Conservation (phyloP, 2,329 filamentous ascomycete species). For the Tolypocladium tropicale region DNA sequence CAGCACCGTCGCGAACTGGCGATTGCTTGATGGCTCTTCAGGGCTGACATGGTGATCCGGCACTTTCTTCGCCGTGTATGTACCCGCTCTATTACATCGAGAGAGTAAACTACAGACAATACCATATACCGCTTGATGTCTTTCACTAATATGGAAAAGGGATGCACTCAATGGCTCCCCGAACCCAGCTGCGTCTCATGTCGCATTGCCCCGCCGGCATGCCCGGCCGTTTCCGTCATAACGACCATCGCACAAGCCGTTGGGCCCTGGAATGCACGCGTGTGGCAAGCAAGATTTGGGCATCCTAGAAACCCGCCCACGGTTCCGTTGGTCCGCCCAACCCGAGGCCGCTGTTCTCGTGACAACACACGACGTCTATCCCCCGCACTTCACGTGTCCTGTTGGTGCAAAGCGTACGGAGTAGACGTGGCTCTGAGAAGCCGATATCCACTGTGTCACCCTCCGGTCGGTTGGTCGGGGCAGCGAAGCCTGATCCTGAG, state of each 20-base stretch:
- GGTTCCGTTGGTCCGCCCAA: neutral
- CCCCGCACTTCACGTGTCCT: neutral
- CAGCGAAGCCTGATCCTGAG: neutral
- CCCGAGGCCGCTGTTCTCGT: neutral
- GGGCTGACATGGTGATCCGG: too few species aligned
- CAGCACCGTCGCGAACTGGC: too few species aligned
- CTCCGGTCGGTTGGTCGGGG: neutral
- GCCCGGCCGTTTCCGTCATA: neutral
- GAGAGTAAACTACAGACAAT: too few species aligned
- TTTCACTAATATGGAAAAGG: too few species aligned
- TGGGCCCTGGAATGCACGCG: neutral
- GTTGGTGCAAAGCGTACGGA: neutral
- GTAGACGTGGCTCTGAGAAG: neutral
- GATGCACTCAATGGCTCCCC: too few species aligned
- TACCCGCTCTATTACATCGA: too few species aligned
- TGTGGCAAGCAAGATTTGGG: neutral
- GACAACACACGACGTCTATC: neutral
- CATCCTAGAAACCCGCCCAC: neutral
- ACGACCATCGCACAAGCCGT: neutral
- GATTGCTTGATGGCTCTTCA: too few species aligned
- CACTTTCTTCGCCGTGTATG: too few species aligned
- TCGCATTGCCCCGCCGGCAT: neutral
- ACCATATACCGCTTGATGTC: too few species aligned
- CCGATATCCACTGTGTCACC: neutral
- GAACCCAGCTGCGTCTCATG: neutral